Conservation (phyloP, 2,329 filamentous ascomycete genomes). For the Cordyceps farinosa region DNA sequence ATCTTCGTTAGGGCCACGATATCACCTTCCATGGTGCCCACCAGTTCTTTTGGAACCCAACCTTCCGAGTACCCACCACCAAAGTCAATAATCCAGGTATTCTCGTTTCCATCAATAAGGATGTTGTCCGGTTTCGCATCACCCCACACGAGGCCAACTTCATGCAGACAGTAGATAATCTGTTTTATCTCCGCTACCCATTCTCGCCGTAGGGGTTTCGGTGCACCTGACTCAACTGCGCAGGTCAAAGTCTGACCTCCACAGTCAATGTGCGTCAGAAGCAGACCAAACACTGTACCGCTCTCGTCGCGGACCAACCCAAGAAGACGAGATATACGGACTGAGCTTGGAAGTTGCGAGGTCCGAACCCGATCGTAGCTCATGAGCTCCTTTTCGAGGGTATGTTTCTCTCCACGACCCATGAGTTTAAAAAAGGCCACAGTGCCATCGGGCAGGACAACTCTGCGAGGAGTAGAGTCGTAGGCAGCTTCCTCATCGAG, state of each 20-base stretch:
- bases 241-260: neutral
- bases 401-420: neutral
- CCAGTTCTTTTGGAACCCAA: neutral
- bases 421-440: neutral
- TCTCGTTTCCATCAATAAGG: neutral
- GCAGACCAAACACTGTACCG: neutral
- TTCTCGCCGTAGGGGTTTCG: neutral
- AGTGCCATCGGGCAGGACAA: neutral
- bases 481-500: neutral
- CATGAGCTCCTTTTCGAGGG: neutral
- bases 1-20: no score
- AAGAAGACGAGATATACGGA: neutral
- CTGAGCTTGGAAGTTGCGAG: neutral
- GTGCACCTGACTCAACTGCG: neutral
- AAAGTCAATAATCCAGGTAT: neutral
- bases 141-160: neutral
- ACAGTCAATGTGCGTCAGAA: slow-evolving; percentile 1
- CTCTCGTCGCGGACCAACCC: neutral
- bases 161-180: neutral
- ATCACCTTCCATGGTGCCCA: no score
- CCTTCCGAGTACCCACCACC: neutral
- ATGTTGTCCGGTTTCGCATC: neutral
- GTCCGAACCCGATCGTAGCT: neutral
- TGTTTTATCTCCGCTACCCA: neutral
- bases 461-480: neutral